Conservation (phyloP, 2,329 filamentous ascomycete genomes). For the Penicillium oxalicum region DNA sequence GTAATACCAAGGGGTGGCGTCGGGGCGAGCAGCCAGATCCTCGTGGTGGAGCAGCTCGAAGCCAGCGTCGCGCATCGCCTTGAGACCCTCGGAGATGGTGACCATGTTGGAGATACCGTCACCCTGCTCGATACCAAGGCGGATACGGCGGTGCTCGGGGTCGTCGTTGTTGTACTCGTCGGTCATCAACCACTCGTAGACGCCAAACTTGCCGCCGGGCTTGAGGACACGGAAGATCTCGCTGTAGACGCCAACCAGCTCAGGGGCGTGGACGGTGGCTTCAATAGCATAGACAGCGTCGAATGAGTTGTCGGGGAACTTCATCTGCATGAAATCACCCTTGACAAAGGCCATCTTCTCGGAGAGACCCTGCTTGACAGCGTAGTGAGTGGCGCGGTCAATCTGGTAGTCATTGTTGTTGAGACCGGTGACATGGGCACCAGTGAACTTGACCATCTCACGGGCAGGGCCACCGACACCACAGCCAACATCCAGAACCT, state of each 20-base stretch:
- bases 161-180: slow-evolving; percentile 89
- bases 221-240: slow-evolving; percentile 94
- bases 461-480: slow-evolving; percentile 92
- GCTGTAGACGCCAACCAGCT: slow-evolving; percentile 83
- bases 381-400: slow-evolving; percentile 81
- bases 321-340: slow-evolving; percentile 99
- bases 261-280: slow-evolving; percentile 90
- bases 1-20: slow-evolving; percentile 87
- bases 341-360: slow-evolving; percentile 82
- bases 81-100: slow-evolving; percentile 70
- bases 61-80: slow-evolving; percentile 78
- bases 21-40: slow-evolving; percentile 72
- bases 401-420: slow-evolving; percentile 99
- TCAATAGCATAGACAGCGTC: slow-evolving; percentile 97
- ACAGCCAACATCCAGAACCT: slow-evolving; percentile 91
- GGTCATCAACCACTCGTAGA: slow-evolving; percentile 99
- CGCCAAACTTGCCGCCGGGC: slow-evolving; percentile 90
- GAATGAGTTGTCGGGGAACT: slow-evolving; percentile 84
- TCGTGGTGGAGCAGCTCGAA: slow-evolving; percentile 80
- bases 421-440: slow-evolving; percentile 78
- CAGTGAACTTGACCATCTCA: slow-evolving; percentile 94
- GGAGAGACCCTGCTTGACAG: slow-evolving; percentile 70
- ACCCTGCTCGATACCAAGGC: slow-evolving; percentile 89
- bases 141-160: slow-evolving; percentile 78
- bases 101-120: slow-evolving; percentile 98